Base-by-base conservation (phyloP, 2,329 filamentous ascomycete species). In the Aureobasidium leucospermi region DNA sequence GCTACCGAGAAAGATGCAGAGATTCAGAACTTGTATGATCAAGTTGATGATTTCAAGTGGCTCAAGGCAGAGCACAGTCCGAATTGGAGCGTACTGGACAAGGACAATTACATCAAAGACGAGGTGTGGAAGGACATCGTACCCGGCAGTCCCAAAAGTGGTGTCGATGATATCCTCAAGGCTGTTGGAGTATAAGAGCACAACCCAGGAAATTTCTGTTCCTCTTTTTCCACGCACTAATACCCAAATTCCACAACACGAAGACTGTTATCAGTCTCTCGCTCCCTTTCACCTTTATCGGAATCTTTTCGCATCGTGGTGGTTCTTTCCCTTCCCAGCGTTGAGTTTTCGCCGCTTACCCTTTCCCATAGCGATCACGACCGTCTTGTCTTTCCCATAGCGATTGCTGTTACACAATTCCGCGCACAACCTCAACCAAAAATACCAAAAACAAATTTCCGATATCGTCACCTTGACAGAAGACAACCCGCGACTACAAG, bases 11-110 rank as follows among this genome's bases (percentile, higher is more conserved):
- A 59, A 5, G 69, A 70, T 32, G 49, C 53, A 1, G 65, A 67
- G 2, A 63, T 66, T 32, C 63, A 70, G 58, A 93, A 96, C 70
- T 83, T 88, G 67, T 99, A 90, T 90, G 82, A 92, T 66, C 85
- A 94, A 67, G 89, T 97, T 15, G 90, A 97, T 71, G 94, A 99
- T 72, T 99, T 99, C 79, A 96, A 96, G 75, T 97, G 94, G 94
- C 81, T 96, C 63, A 95, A 92, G 73, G 80, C 83, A 15, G 90
- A 89, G 60, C 84, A 84, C 32, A 96, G 90, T 69, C 94, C 94
- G 2, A 92, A 99, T 70, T 99, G 93, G 90, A 83, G 78, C 36
- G 74, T 90, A 2, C 66, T 97, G 1, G 80, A 84, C 56, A 77
- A 78, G 1, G 76, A 86, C n/a, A 59, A 66, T 60, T 65, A 66